These are phyloP conservation scores for Lentinula sp. DNA, from an alignment of 768 basidiomycete species.

Conservation along the genomic window DNA sequence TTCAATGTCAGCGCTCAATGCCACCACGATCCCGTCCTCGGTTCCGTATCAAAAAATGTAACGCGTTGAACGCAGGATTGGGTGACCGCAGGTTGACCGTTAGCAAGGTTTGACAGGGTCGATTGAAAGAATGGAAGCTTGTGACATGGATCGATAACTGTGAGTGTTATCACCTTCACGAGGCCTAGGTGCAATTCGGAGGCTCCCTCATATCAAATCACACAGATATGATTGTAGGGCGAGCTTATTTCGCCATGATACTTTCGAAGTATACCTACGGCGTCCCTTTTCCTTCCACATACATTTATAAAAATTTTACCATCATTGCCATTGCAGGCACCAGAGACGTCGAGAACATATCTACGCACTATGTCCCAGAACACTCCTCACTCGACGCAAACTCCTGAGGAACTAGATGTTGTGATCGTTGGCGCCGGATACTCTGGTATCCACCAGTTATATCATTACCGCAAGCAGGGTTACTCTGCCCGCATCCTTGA, in stretches of 20 bases:
- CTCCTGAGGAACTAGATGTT: slow-evolving; percentile 9
- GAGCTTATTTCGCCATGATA: not conserved
- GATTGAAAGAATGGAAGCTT: not conserved
- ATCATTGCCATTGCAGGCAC: not conserved
- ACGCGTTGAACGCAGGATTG: too few relatives aligned
- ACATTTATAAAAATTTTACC: not conserved
- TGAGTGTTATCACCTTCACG: not conserved
- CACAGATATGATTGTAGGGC: not conserved
- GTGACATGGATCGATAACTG: not conserved
- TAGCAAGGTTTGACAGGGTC: not conserved
- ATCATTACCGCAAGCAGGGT: slow-evolving; percentile 2
- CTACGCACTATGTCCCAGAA: not conserved
- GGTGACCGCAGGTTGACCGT: too few relatives aligned
- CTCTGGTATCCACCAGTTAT: slow-evolving; percentile 12
- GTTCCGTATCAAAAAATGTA: too few relatives aligned
- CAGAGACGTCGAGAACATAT: not conserved
- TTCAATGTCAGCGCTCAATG: too few relatives aligned
- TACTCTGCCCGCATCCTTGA: slow-evolving; percentile 5
- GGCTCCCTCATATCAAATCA: too few relatives aligned
- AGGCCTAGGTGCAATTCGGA: not conserved
- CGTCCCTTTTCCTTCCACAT: not conserved
- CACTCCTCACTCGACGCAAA: not conserved
- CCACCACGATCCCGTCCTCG: too few relatives aligned
- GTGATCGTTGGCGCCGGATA: slow-evolving; percentile 22
- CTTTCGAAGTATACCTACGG: not conserved